These are phyloP conservation scores for Aspergillus arachidicola DNA, from an alignment of 2,329 filamentous ascomycete species.

Conservation along the genomic window DNA sequence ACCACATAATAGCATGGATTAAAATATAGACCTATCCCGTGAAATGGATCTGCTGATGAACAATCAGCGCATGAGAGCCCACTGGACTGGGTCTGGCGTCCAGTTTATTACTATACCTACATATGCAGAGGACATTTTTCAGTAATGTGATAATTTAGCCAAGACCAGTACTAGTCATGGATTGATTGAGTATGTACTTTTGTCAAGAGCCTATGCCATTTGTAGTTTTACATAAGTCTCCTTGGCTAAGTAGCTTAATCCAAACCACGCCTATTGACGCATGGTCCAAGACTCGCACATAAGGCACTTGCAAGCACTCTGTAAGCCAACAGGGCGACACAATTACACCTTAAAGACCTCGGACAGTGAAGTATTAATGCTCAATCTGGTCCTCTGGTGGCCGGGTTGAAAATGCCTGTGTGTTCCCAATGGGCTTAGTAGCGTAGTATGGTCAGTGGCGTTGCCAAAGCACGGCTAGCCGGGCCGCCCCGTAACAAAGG, in stretches of 20 bases:
- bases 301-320: too few species aligned
- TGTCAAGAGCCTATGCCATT: not conserved
- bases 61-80: not conserved
- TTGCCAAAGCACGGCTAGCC: not conserved
- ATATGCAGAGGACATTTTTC: not conserved
- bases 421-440: too few species aligned
- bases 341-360: too few species aligned
- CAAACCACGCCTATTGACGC: too few species aligned
- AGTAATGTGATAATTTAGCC: not conserved
- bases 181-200: not conserved
- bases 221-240: not conserved
- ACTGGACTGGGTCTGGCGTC: not conserved
- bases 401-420: too few species aligned
- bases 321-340: too few species aligned
- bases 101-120: not conserved
- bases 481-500: not conserved
- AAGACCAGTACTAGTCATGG: not conserved
- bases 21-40: not conserved
- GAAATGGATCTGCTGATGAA: not conserved
- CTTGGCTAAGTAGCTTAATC: not conserved
- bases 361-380: too few species aligned
- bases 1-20: not conserved
- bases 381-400: too few species aligned
- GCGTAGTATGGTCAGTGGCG: too few species aligned
- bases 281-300: not conserved